Evolutionary conservation across 768 basidiomycete genomes (phyloP), one percentile per base, ranked within the genome.

Genomic region (Hemileccinum impolitum): DNA sequence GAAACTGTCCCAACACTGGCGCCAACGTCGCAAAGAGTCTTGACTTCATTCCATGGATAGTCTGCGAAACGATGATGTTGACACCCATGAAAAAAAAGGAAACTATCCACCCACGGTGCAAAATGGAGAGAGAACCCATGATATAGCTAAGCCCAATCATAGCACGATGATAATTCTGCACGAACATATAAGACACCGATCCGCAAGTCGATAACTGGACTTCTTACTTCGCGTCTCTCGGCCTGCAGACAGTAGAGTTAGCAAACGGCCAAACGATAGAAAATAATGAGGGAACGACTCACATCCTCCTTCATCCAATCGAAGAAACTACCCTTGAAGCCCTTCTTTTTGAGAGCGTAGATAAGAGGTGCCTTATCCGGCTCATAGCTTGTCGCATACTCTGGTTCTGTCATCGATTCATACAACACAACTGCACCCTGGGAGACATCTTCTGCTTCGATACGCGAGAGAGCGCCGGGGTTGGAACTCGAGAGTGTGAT

Each of bases 1-100:
- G 68, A 65, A n/a, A 68, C 47, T 1, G 60, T 55, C 6, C 66
- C 66, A 5, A 62, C 23, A n/a, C 66, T 60, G 11, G 66, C 57
- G 5, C 66, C 67, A 18, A 68, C 50, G 41, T 68, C 67, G 11
- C 62, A 61, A 30, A 70, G 49, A 9, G 59, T 58, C 26, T 56
- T 48, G 21, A 58, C 48, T 43, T 51, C 54, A 48, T 54, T 30
- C 68, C 68, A 54, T 25, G 63, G 56, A 53, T 59, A 54, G 37
- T 65, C 59, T 67, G 18, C 5, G 6, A 30, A 50, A 19, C 10
- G 15, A 39, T 15, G n/a, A 3, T 7, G 12, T 43, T 25, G 18
- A 13, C 4, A 14, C 0, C 19, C 7, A 11, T 11, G 11, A 30
- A 30, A 46, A 1, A 3, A 44, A 32, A 26, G 7, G 10, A 10